These are phyloP conservation scores for Monosporozyma solicola DNA, from an alignment of 805 yeast species.

Conservation along the genomic window DNA sequence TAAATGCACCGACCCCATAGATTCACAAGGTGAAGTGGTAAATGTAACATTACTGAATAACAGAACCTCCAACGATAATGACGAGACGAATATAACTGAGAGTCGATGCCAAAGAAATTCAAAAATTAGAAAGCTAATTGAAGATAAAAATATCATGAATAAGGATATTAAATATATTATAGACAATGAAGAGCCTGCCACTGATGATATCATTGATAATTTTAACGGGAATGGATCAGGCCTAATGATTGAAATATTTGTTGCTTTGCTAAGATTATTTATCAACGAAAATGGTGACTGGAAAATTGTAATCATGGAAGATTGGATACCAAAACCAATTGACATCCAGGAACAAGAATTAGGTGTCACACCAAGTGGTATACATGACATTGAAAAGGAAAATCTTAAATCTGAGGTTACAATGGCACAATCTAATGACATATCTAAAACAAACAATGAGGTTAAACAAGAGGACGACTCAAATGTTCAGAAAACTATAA, in stretches of 20 bases:
- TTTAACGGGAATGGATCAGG: constrained; percentile 18
- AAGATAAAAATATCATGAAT: constrained; percentile 4
- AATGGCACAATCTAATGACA: background rate
- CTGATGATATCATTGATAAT: constrained; percentile 21
- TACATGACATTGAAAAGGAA: background rate
- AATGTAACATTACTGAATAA: constrained; percentile 6
- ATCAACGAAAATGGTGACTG: constrained; percentile 29
- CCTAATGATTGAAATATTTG: constrained; percentile 22
- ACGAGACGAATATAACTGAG: background rate
- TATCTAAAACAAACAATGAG: background rate
- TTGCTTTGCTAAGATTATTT: constrained; percentile 25
- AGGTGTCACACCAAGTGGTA: background rate
- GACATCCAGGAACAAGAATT: background rate
- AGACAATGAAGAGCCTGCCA: constrained; percentile 13
- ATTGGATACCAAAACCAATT: constrained; percentile 17
- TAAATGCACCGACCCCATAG: constrained; percentile 24
- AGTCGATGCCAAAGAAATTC: constrained; percentile 22
- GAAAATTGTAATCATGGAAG: constrained; percentile 22
- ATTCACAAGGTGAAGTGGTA: constrained; percentile 23
- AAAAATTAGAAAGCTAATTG: constrained; percentile 12
- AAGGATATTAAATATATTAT: constrained; percentile 11
- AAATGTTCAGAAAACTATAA: background rate
- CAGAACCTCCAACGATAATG: background rate
- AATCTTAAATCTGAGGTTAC: background rate
- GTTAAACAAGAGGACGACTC: background rate